Evolutionary conservation across 371 early-diverging fungal species (phyloP), one percentile per base, ranked within the genome.

Genomic region (Syncephalastrum racemosum): DNA sequence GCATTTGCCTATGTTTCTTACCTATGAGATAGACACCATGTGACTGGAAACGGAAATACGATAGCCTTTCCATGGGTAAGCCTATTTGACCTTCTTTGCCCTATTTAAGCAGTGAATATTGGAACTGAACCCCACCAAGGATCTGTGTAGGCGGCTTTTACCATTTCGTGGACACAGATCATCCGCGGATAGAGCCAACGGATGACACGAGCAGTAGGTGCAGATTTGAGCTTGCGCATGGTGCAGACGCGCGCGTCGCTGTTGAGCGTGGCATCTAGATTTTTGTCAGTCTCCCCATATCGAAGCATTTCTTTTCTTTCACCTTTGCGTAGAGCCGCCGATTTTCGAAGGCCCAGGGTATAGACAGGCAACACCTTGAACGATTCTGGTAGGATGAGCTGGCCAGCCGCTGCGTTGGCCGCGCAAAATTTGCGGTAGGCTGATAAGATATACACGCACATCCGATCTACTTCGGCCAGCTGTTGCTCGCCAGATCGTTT

Each of bases 281-380:
- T 3, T 44, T 14, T 54, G 14, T 42, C 13, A 24, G 25, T 39
- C 18, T 12, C 2, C 4, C 13, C 12, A 42, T 13, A 4, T 22
- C 16, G 23, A 19, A 10, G 10, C 12, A 10, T 12, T 31, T 31
- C 27, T 13, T 10, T 10, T 13, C 2, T 52, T 60, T 60, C 72
- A 80, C 89, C 89, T 53, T 71, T 77, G 43, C 93, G 84, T 53
- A 97, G 74, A 0, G 90, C 85, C 16, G 73, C 76, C 45, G 84
- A 83, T 63, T 97, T 97, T 22, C 93, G 82, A 53, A 98, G 54
- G 14, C 53, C 58, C 10, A 60, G 54, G 6, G 50, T 47, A 78
- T 90, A 95, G 39, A 98, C 74, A n/a, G 99, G 98, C 53, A 91
- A 83, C 56, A 96, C 76, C 73, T 98, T 98, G 77, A 90, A 94